Conservation (phyloP, 1,284 basidiomycete genomes). For the Phaffia rhodozyma region DNA sequence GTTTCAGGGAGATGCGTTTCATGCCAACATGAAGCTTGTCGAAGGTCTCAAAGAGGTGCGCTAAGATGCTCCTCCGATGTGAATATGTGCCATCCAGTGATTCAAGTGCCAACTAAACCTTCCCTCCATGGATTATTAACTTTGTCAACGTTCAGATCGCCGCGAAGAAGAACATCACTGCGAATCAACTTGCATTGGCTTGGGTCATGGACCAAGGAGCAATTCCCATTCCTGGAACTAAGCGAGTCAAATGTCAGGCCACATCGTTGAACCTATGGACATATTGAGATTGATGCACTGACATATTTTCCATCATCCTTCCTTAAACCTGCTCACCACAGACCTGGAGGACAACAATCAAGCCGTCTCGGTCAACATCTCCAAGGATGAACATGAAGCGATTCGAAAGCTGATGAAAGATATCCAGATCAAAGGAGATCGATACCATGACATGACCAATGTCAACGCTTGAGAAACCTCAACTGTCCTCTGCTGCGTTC, state of each 20-base stretch:
- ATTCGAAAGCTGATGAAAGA: conserved; percentile 27
- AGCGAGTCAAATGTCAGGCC: conserved; percentile 19
- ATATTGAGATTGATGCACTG: too few relatives aligned
- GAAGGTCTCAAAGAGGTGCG: conserved; percentile 23
- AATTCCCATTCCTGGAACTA: conserved; percentile 36
- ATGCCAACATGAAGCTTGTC: conserved; percentile 30
- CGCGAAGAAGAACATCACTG: conserved; percentile 29
- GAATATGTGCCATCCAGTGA: background rate
- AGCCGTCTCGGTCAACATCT: conserved; percentile 26
- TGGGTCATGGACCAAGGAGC: conserved; percentile 37
- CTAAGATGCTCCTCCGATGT: background rate
- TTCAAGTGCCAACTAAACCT: too few relatives aligned
- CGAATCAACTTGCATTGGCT: conserved; percentile 36
- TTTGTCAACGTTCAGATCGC: conserved; percentile 23
- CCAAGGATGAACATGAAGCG: conserved; percentile 27
- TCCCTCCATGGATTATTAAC: conserved; percentile 7
- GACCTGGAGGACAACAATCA: conserved; percentile 33
- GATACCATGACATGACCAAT: background rate
- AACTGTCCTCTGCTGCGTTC: too few relatives aligned
- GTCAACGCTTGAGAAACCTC: background rate
- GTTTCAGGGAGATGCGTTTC: conserved; percentile 30
- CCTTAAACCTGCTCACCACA: background rate
- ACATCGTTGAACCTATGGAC: too few relatives aligned
- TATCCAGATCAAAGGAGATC: conserved; percentile 23
- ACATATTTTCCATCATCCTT: background rate